Base-by-base conservation (phyloP, 352 stramenopile species). In the Thalassiosira sp. region DNA sequence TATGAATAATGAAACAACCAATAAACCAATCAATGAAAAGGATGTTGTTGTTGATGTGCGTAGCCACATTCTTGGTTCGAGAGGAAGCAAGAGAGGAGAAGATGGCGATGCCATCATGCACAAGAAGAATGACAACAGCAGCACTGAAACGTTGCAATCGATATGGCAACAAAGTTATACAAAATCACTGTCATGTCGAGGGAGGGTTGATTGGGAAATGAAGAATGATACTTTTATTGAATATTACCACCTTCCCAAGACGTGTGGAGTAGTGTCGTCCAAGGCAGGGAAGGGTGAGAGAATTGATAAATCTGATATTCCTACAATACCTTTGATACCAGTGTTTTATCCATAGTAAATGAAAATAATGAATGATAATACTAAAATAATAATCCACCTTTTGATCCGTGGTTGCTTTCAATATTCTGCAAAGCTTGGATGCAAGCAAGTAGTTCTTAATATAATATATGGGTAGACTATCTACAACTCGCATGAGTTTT, bases 191-290 rank as follows among this genome's bases (percentile, higher is more conserved):
- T 71, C 48, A 10, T 79, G 71, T 24, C 33, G 71, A 70, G 71
- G 62, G 49, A 24, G 62, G 27, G 71, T 79, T 2, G 25, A 73
- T 51, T 79, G 64, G 63, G 58, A 71, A 7, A 66, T 69, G 10
- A 20, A 52, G 20, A 73, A 74, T 74, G 62, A 79, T 57, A 61
- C 62, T 10, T 61, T 74, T 24, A 42, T 52, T 53, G 71, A 79
- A 35, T 27, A 62, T 52, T 79, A 79, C 66, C 54, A 79, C 48
- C 40, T 69, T 56, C 62, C 71, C 1, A 79, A 79, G 40, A 74
- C 45, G 22, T 79, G 71, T 42, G 61, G 13, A 22, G 58, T 53
- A 1, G 13, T 7, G 5, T 57, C 18, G 42, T 15, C 28, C 5
- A 35, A 52, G 33, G 20, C 16, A 43, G 13, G 11, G 16, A 52